These are phyloP conservation scores for Dipteronia sinensis DNA, from an alignment of 345 rosid genomes.

Conservation along the genomic window DNA sequence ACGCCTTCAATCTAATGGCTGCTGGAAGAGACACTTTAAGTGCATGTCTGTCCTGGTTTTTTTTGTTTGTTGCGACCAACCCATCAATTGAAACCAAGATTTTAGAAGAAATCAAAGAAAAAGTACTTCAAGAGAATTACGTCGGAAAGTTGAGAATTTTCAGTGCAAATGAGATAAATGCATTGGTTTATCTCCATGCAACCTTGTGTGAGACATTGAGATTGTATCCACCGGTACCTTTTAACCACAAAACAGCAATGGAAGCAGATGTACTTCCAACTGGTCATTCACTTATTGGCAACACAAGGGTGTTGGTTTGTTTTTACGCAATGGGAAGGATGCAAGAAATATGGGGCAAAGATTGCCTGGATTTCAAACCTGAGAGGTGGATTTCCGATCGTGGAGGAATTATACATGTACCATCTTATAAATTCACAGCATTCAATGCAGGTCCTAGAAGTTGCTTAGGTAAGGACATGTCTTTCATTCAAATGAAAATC, in stretches of 20 bases:
- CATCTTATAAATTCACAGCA: conserved; percentile 25
- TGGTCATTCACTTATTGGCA: conserved; percentile 17
- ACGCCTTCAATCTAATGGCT: no score
- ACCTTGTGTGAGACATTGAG: conserved; percentile 31
- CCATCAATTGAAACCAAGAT: no score
- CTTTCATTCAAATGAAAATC: conserved; percentile 26
- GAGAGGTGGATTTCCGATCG: conserved; percentile 34
- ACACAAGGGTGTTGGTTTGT: conserved; percentile 19
- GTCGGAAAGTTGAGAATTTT: no score
- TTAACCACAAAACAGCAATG: conserved; percentile 21
- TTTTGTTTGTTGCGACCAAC: no score
- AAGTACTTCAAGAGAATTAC: no score
- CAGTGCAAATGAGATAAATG: conserved; percentile 5
- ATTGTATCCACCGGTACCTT: conserved; percentile 29
- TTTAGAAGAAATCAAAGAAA: no score
- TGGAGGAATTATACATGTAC: conserved; percentile 22
- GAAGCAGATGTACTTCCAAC: conserved; percentile 30
- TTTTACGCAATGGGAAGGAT: conserved; percentile 29
- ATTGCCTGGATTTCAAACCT: conserved; percentile 34
- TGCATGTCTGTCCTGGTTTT: no score
- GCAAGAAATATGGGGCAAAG: conserved; percentile 30
- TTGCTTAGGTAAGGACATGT: conserved; percentile 28
- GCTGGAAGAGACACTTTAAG: no score
- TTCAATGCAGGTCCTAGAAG: conserved; percentile 32
- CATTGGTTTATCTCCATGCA: conserved; percentile 31